These are phyloP conservation scores for maize (Zea mays) DNA, from an alignment of 176 grass and related monocot species.

Conservation along the genomic window Zm-B73-REFERENCE-NAM-5.0 NC_050097.1:70982001-70982500, in stretches of 20 bases:
- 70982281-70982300: background rate
- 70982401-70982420: background rate
- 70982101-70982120: conserved; percentile 53
- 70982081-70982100: conserved; percentile 48
- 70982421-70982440: background rate
- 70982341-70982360: conserved; percentile 2
- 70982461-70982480: background rate
- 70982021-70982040: conserved; percentile 56
- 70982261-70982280: background rate
- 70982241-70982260: background rate
- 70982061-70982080: conserved; percentile 60
- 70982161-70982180: background rate
- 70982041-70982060: conserved; percentile 52
- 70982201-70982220: background rate
- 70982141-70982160: conserved; percentile 16
- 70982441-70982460: background rate
- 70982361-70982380: background rate
- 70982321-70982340: background rate
- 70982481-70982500: background rate
- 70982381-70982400: background rate
- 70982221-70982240: background rate
- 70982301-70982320: background rate
- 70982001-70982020: conserved; percentile 47
- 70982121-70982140: conserved; percentile 41
- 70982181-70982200: background rate